Base-by-base conservation (phyloP, 805 yeast genomes). In the Spathaspora sp. region DNA sequence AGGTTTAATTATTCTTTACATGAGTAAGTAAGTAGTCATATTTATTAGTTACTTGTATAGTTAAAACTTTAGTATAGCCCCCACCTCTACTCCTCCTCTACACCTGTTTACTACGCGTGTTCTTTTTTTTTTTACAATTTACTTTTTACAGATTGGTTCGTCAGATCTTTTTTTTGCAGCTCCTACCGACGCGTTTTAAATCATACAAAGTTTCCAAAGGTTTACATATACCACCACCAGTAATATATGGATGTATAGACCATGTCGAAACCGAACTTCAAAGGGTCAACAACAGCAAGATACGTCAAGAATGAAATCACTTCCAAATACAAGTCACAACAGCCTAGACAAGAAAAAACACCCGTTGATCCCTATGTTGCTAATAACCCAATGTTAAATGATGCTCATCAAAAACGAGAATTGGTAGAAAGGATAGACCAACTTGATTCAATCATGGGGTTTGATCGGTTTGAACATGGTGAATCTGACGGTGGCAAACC, bases 381-480 rank as follows among this genome's bases (percentile, higher is more conserved):
- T 46, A 61, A 60, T 48, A 73, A 69, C 57, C 74, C 75, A 26
- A 69, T 70, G 69, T 59, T 65, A 32, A 63, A 64, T 48, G 72
- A 69, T 54, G 61, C 79, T 38, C 65, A 67, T 42, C 71, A 69
- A 60, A 81, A 72, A 52, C 64, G 78, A 49, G 86, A 83, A 23
- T 75, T 84, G 26, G 82, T 80, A 10, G 76, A 73, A 58, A 78
- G 80, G 54, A 74, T 82, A 8, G 96, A 91, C 61, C 75, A 77
- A 28, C 72, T 92, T 9, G 99, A 93, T 62, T 65, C 84, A 0
- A 68, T 80, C 52, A 90, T 96, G 94, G 99, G 98, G 11, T 94
- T 94, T 64, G 89, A 86, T 44, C 75, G 94, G 48, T 83, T 77
- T 55, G 89, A 86, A 48, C 69, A 84, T 55, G 89, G 97, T 29